Evolutionary conservation across 805 yeast species (phyloP), one percentile per base, ranked within the genome.

Genomic region (Pichia manshurica): DNA sequence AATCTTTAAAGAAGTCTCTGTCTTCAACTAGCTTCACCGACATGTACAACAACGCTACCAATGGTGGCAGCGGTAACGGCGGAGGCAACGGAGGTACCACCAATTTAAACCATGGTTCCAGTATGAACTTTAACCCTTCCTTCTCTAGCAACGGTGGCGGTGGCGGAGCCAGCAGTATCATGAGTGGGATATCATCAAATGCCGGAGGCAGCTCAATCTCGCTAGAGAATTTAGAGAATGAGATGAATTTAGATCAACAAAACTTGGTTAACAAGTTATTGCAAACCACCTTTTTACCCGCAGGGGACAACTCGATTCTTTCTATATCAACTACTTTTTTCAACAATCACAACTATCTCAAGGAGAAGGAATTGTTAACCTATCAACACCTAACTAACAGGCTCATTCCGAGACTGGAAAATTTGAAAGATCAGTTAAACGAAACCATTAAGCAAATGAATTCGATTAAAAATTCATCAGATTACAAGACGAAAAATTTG

Each of bases 401-500:
- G 47, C 66, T 78, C 33, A 68, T 78, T 19, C 83, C 83, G 44
- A 72, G 77, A 56, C 63, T 78, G 44, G 82, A 78, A 53, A 79
- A 76, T 54, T 69, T 78, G 58, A 68, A 79, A 49, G 76, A 73
- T 53, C 78, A 76, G 55, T 60, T 78, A 47, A 68, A 75, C 48
- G 72, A 73, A 45, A 75, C 78, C 42, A 74, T 78, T 44, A 77
- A 75, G 55, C 82, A 78, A 55, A 75, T 78, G 51, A 69, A 72
- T 45, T 70, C 75, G 47, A 62, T 82, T 42, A 82, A 78, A 54
- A 55, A 55, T 22, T 59, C 63, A 6, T 63, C 67, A 2, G 87
- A 82, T 61, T 83, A 81, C 65, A 81, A 79, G 53, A 58, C 62
- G 4, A 75, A 77, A 41, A 77, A 77, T 54, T 69, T 83, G 48